These are phyloP conservation scores for Phytophthora chlamydospora DNA, from an alignment of 352 stramenopile species.

Conservation along the genomic window DNA sequence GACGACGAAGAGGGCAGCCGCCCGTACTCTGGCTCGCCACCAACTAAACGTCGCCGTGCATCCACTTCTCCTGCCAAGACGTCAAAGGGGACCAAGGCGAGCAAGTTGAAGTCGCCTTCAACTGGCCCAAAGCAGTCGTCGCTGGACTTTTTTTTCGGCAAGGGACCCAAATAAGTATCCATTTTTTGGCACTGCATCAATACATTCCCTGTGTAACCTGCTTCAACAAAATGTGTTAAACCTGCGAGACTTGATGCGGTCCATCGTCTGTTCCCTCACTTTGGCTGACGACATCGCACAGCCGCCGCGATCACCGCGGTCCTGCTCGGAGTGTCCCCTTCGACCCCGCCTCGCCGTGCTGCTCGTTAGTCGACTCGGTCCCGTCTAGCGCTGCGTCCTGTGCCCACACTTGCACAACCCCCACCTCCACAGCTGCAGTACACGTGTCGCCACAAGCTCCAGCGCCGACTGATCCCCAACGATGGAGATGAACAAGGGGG, in stretches of 20 bases:
- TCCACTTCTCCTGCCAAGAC: constrained; percentile 22
- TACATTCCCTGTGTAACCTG: constrained; percentile 7
- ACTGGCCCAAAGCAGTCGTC: constrained; percentile 48
- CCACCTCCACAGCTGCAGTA: constrained; percentile 8
- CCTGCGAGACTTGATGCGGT: constrained; percentile 16
- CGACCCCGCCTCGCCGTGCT: constrained; percentile 1
- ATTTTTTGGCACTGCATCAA: background rate
- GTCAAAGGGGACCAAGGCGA: constrained; percentile 11
- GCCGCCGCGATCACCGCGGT: constrained; percentile 11
- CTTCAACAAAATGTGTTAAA: background rate
- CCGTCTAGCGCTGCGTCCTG: constrained; percentile 15
- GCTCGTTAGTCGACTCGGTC: background rate
- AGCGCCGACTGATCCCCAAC: constrained; percentile 5
- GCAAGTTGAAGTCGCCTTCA: constrained; percentile 29
- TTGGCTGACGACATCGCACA: constrained; percentile 22
- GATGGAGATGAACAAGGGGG: constrained; percentile 93
- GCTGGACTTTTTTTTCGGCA: constrained; percentile 56
- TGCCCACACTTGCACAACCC: constrained; percentile 13
- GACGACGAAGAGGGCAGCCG: constrained; percentile 9
- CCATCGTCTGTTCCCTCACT: constrained; percentile 15
- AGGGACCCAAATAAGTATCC: constrained; percentile 36
- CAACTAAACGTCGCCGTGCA: constrained; percentile 30
- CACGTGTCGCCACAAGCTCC: constrained; percentile 7
- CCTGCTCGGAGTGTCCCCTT: constrained; percentile 4
- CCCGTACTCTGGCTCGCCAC: background rate